phyloP scores from a whole-genome alignment of 768 basidiomycete species.

The Pleurotus salmoneostramineus region DNA sequence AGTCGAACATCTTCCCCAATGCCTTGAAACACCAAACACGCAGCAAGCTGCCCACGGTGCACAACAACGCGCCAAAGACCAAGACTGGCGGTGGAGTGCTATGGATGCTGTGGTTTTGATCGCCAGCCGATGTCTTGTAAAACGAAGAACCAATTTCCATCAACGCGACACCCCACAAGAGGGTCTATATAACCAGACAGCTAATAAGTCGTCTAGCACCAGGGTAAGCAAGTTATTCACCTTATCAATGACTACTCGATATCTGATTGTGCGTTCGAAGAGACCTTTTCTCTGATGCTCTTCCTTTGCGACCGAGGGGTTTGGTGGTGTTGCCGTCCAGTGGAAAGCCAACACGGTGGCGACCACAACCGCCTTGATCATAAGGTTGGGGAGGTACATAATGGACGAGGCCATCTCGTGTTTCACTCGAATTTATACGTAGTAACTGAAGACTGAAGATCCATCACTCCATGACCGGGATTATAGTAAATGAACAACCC shows the following conservation, averaged over 20 bases:
- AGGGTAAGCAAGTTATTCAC: neutral
- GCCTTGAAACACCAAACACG: constrained; percentile 5
- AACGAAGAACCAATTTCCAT: neutral
- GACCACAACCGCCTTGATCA: neutral
- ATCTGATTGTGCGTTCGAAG: neutral
- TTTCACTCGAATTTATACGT: no score
- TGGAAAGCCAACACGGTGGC: neutral
- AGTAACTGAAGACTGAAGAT: no score
- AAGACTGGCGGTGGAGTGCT: neutral
- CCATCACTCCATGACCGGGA: no score
- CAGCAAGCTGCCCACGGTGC: neutral
- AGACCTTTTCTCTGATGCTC: neutral
- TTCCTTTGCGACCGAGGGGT: neutral
- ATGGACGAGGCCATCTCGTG: no score
- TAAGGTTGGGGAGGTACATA: no score
- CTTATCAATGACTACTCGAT: neutral
- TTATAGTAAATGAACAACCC: no score
- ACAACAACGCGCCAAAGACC: neutral
- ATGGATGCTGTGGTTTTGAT: neutral
- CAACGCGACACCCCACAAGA: neutral
- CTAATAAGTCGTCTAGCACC: neutral
- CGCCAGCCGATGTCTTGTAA: neutral
- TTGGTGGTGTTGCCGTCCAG: neutral
- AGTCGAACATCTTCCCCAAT: constrained; percentile 12
- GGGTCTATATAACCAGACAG: neutral